Evolutionary conservation across 2,329 filamentous ascomycete genomes (phyloP).

Genomic region (Ampelomyces quisqualis): DNA sequence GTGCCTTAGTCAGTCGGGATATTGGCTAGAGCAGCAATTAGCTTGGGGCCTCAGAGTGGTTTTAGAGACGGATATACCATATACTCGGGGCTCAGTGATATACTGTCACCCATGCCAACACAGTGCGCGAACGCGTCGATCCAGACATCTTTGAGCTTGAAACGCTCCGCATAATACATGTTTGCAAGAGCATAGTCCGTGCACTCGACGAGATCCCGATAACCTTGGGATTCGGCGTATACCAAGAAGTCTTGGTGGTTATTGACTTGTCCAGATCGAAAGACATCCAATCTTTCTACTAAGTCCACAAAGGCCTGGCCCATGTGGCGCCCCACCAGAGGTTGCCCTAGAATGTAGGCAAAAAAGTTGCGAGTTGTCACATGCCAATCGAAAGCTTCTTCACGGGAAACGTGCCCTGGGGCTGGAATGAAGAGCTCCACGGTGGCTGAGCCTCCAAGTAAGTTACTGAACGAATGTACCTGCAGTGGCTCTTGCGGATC

Average conservation of each 20-base stretch:
- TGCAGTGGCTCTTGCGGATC: slow-evolving; percentile 11
- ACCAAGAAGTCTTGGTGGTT: slow-evolving; percentile 62
- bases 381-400: slow-evolving; percentile 63
- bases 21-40: slow-evolving; percentile 32
- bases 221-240: slow-evolving; percentile 70
- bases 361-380: slow-evolving; percentile 73
- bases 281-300: slow-evolving; percentile 65
- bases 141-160: slow-evolving; percentile 65
- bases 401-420: slow-evolving; percentile 55
- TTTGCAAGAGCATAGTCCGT: slow-evolving; percentile 68
- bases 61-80: slow-evolving; percentile 50
- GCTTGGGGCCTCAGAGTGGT: not conserved
- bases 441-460: slow-evolving; percentile 32
- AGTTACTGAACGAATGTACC: slow-evolving; percentile 43
- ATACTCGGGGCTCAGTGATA: slow-evolving; percentile 61
- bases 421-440: slow-evolving; percentile 70
- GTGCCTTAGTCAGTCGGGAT: slow-evolving; percentile 59
- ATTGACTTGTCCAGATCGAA: slow-evolving; percentile 55
- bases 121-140: slow-evolving; percentile 74
- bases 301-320: slow-evolving; percentile 65
- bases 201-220: slow-evolving; percentile 65
- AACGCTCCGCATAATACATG: slow-evolving; percentile 67
- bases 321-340: slow-evolving; percentile 67
- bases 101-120: slow-evolving; percentile 69
- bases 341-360: slow-evolving; percentile 65